These are phyloP conservation scores for Vanrija sp. DNA, from an alignment of 1,284 basidiomycete species.

Conservation along the genomic window DNA sequence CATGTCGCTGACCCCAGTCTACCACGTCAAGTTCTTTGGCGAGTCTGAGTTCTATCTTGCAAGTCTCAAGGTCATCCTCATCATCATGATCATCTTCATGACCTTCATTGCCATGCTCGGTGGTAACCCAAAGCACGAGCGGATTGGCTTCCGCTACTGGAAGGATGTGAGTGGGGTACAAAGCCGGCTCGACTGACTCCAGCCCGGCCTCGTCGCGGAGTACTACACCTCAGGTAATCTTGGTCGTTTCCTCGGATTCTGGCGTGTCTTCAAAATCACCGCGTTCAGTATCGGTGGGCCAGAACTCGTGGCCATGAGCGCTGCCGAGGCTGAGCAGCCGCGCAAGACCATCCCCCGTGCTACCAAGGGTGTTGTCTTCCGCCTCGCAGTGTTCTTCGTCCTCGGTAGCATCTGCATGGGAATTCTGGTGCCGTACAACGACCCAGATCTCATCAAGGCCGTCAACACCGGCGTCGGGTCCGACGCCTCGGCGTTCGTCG, in stretches of 20 bases:
- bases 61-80: slow-evolving; percentile 25
- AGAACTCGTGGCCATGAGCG: slow-evolving; percentile 27
- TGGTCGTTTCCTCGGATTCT: slow-evolving; percentile 29
- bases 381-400: slow-evolving; percentile 58
- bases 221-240: slow-evolving; percentile 10
- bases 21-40: slow-evolving; percentile 17
- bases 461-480: slow-evolving; percentile 12
- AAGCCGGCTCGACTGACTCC: no score
- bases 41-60: slow-evolving; percentile 21
- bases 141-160: slow-evolving; percentile 33
- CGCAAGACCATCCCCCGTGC: slow-evolving; percentile 55
- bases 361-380: slow-evolving; percentile 20
- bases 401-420: slow-evolving; percentile 58
- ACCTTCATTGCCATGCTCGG: slow-evolving; percentile 33
- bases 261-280: slow-evolving; percentile 24
- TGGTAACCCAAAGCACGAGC: slow-evolving; percentile 28
- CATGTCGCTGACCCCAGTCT: background rate
- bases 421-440: slow-evolving; percentile 24
- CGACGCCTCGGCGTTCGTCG: slow-evolving; percentile 19
- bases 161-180: slow-evolving; percentile 18
- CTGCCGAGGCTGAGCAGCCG: slow-evolving; percentile 32
- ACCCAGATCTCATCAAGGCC: slow-evolving; percentile 4
- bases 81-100: slow-evolving; percentile 23
- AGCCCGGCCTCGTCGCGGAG: slow-evolving; percentile 22
- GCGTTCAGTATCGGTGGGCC: slow-evolving; percentile 36